Evolutionary conservation across 176 grass and related monocot genomes (phyloP), one percentile per base, ranked within the genome.

Genomic region (Cocos nucifera): DNA sequence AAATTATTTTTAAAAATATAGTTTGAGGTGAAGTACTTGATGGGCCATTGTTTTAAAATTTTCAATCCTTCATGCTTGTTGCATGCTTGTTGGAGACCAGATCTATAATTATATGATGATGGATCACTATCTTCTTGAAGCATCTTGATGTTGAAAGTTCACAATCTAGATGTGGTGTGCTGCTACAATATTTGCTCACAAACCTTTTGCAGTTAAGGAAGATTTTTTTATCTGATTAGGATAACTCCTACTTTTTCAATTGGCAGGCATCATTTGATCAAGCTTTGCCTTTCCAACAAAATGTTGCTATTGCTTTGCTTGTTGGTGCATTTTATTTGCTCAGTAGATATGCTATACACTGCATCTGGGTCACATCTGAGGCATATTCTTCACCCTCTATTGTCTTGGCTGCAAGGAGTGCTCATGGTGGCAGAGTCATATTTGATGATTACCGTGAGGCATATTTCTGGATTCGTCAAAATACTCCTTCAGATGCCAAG

Each of bases 381-480:
- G 94, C 94, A 29, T 98, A 98, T 67, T 98, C 94, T 70, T 98
- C 94, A 59, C 94, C 94, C 48, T 98, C 93, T 18, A 98, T 98
- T 39, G 94, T 98, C 78, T 79, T 98, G 59, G 74, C 94, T 5
- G 94, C 94, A 49, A 82, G 88, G 56, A 82, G 94, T 56, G 80
- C 83, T 65, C 76, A 83, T 61, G 87, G 87, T 49, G 82, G 85
- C 27, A 92, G 94, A 55, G 88, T 98, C 15, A 98, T 98, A 56
- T 98, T 98, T 77, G 94, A 98, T 76, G 94, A 98, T 72, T 98
- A 98, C 51, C 84, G 94, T 27, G 94, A 98, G 76, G 94, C 94
- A 58, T 98, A 98, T 52, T 92, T 86, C 61, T 98, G 94, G 94
- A 81, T 98, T 80, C 87, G 87, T 63, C 84, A 98, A 59, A 98